Percentiles rank a stretch among this genome's conserved stretches.
These are phyloP conservation scores for Beauveria varroae DNA, from an alignment of 2,329 filamentous ascomycete species.

Conservation along the genomic window DNA sequence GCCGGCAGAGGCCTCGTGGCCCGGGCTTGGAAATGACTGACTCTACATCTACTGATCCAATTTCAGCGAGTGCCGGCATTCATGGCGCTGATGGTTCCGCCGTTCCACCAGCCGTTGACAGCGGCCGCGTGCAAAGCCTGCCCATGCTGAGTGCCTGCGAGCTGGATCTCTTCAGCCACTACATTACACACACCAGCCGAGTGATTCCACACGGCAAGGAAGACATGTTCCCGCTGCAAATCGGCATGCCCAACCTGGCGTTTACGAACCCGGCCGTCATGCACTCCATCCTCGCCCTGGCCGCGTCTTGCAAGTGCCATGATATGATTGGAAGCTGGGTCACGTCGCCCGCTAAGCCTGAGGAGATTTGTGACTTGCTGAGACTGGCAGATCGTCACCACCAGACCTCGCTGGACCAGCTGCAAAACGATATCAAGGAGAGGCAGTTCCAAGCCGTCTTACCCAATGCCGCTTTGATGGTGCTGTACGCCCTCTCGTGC, in stretches of 20 bases:
- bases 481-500: constrained; percentile 31
- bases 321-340: constrained; percentile 18
- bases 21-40: not conserved
- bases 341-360: not conserved
- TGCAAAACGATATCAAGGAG: constrained; percentile 25
- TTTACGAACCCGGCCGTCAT: constrained; percentile 31
- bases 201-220: constrained; percentile 27
- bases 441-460: constrained; percentile 28
- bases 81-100: not conserved
- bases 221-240: constrained; percentile 32
- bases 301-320: constrained; percentile 32
- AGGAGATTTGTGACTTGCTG: constrained; percentile 15
- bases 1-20: not conserved
- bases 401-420: constrained; percentile 28
- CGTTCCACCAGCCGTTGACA: not conserved
- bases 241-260: constrained; percentile 35
- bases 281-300: constrained; percentile 33
- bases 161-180: constrained; percentile 32
- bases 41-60: not conserved
- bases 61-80: not conserved
- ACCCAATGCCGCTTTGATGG: constrained; percentile 34
- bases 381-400: constrained; percentile 30
- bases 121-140: not conserved
- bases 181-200: constrained; percentile 32
- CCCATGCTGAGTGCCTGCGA: constrained; percentile 18